A percentile compares a stretch with the other conserved stretches of the same genome.
phyloP scores from a whole-genome alignment of 306 rosid genomes.

The Ormosia semicastrata region DNA sequence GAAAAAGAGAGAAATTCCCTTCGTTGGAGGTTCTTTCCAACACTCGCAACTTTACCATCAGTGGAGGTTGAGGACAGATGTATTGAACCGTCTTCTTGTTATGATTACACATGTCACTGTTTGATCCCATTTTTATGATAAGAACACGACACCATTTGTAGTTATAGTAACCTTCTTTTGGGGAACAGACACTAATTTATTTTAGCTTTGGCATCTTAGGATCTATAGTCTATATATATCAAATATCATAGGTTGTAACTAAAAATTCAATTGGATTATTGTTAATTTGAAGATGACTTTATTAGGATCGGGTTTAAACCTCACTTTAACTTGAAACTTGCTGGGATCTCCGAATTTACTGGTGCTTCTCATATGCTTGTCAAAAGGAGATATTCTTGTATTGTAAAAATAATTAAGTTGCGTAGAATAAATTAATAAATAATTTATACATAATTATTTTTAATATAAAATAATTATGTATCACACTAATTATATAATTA shows the following conservation, averaged over 20 bases:
- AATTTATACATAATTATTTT: too few species aligned
- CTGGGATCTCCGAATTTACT: not conserved
- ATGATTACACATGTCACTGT: slow-evolving; percentile 31
- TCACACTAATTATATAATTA: too few species aligned
- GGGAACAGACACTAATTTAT: not conserved
- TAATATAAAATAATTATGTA: too few species aligned
- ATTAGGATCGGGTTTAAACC: not conserved
- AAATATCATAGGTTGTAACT: not conserved
- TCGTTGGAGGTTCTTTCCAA: slow-evolving; percentile 16
- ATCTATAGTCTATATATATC: not conserved
- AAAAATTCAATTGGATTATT: not conserved
- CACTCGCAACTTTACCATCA: slow-evolving; percentile 6
- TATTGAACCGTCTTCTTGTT: slow-evolving; percentile 37
- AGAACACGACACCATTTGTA: slow-evolving; percentile 31
- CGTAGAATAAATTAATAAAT: too few species aligned
- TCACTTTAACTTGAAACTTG: not conserved
- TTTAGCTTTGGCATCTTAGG: slow-evolving; percentile 5
- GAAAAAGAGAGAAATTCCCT: not conserved
- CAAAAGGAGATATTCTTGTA: too few species aligned
- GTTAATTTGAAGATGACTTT: not conserved
- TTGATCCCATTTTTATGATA: slow-evolving; percentile 33
- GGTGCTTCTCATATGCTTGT: not conserved
- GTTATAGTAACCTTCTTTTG: slow-evolving; percentile 11
- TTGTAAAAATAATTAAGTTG: too few species aligned
- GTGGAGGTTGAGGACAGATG: slow-evolving; percentile 37